Conservation (phyloP, 495 filamentous ascomycete genomes). For the Neurospora tetrasperma region DNA sequence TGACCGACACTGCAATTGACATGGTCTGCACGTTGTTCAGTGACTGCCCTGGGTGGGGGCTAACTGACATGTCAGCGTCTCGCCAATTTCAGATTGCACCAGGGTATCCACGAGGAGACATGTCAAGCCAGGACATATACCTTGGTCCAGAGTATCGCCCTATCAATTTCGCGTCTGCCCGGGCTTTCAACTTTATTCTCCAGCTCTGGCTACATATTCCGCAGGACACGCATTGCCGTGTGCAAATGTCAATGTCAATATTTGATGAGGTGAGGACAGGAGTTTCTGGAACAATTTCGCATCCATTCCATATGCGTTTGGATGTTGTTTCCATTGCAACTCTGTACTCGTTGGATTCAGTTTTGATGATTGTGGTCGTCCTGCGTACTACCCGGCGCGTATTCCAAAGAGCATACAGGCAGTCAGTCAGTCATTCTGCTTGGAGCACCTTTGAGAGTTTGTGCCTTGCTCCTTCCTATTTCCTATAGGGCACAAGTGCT, state of each 20-base stretch:
- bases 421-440: not conserved
- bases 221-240: not conserved
- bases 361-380: not conserved
- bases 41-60: not conserved
- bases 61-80: not conserved
- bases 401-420: not conserved
- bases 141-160: not conserved
- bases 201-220: not conserved
- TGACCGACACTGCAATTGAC: not conserved
- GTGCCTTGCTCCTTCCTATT: not conserved
- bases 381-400: not conserved
- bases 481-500: not conserved
- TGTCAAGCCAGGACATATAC: not conserved
- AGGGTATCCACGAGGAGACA: not conserved
- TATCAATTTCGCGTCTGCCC: not conserved
- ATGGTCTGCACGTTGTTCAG: not conserved
- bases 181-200: not conserved
- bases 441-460: not conserved
- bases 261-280: constrained; percentile 13
- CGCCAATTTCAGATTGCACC: not conserved
- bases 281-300: constrained; percentile 8
- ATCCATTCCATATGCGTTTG: constrained; percentile 10
- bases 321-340: too few species aligned
- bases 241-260: constrained; percentile 14
- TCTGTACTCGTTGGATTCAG: too few species aligned